Conservation (phyloP, 257 asterid species). For the Leptodermis oblonga region DNA sequence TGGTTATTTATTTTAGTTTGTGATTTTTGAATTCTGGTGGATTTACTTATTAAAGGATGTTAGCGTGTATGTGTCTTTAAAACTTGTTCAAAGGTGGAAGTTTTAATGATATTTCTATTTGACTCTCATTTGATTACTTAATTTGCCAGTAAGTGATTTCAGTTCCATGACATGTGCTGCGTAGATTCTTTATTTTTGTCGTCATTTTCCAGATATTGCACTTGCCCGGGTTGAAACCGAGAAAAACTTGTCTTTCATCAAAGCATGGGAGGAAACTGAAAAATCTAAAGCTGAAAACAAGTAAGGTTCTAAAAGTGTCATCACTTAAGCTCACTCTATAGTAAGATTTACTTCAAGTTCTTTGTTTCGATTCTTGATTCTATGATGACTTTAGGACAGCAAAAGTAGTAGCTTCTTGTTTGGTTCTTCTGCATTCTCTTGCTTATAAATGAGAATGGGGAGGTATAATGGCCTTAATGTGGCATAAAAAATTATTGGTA, state of each 20-base stretch:
- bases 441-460: not conserved
- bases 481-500: not conserved
- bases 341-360: too few relatives aligned
- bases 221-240: constrained; percentile 66
- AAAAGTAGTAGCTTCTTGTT: not conserved
- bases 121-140: not conserved
- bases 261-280: constrained; percentile 90
- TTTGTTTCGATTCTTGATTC: not conserved
- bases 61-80: not conserved
- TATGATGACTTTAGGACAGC: not conserved
- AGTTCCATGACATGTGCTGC: not conserved
- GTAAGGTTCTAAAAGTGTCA: constrained; percentile 28
- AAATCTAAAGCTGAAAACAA: constrained; percentile 71
- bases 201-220: constrained; percentile 50
- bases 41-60: too few relatives aligned
- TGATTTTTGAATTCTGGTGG: not conserved
- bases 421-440: not conserved
- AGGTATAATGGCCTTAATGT: not conserved
- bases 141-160: not conserved
- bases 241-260: constrained; percentile 54
- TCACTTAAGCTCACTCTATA: too few relatives aligned
- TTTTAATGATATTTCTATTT: not conserved
- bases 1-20: not conserved
- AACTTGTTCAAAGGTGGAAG: not conserved
- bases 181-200: constrained; percentile 9